Conservation (phyloP, 1,284 basidiomycete species). For the Microbotryomycetes sp. region DNA sequence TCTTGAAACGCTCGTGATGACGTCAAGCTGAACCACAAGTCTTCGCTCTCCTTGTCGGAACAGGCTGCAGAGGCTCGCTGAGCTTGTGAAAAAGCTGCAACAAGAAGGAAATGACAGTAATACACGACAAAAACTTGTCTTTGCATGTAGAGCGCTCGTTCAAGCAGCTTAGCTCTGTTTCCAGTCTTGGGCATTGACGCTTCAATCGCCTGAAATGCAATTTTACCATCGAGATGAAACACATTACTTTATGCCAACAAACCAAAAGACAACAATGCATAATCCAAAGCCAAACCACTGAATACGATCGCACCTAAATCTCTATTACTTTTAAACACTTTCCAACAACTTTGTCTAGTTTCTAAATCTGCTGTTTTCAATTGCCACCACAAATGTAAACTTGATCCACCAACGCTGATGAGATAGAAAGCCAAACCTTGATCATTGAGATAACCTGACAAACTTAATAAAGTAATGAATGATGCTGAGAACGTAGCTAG, state of each 20-base stretch:
- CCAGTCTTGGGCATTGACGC: too few relatives aligned
- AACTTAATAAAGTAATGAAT: constrained; percentile 66
- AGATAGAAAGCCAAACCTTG: constrained; percentile 72
- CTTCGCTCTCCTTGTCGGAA: too few relatives aligned
- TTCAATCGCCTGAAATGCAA: too few relatives aligned
- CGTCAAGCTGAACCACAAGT: too few relatives aligned
- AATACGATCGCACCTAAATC: constrained; percentile 85
- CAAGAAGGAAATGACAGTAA: too few relatives aligned
- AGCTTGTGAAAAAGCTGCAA: too few relatives aligned
- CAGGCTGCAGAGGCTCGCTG: too few relatives aligned
- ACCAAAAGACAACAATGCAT: constrained; percentile 42
- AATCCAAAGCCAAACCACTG: constrained; percentile 75
- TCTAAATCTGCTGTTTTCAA: constrained; percentile 65
- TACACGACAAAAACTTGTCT: too few relatives aligned
- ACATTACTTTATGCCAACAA: not conserved
- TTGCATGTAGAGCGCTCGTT: too few relatives aligned
- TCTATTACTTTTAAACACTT: constrained; percentile 80
- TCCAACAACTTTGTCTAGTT: constrained; percentile 77
- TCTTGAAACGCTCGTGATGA: too few relatives aligned
- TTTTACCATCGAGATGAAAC: too few relatives aligned
- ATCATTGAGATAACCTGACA: constrained; percentile 69
- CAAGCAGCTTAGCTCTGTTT: too few relatives aligned
- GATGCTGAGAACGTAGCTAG: constrained; percentile 67
- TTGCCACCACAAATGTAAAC: constrained; percentile 72
- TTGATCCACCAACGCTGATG: constrained; percentile 64